Evolutionary conservation across 2,329 filamentous ascomycete genomes (phyloP), one percentile per base, ranked within the genome.

Genomic region (Xylariaceae sp.): DNA sequence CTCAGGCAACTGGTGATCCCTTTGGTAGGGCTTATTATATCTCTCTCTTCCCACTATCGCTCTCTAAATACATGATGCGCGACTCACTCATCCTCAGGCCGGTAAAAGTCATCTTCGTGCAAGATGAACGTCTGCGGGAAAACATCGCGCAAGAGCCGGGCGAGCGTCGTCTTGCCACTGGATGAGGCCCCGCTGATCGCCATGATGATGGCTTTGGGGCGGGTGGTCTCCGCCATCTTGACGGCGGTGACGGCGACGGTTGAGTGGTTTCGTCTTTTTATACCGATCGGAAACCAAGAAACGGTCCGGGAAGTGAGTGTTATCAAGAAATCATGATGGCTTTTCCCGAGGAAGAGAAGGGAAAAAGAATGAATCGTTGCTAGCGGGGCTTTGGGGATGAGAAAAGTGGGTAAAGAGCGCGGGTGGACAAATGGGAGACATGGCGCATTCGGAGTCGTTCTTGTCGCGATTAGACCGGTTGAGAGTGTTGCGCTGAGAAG

Each of bases 61-160:
- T 30, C 9, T 6, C 56, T n/a, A 35, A 4, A 47, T 5, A 23
- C 8, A 48, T 10, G 23, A 30, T 30, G 8, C 2, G 30, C 2
- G 2, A 74, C 81, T 70, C 69, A 90, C 82, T 91, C 82, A 35
- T 82, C 76, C 71, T 97, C 93, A 0, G 89, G 80, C 65, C 85
- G 86, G 77, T 96, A 99, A 73, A 97, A 99, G 74, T 99, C 94
- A 77, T 99, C 94, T 73, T 96, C 86, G 73, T 99, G 94, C 18
- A 99, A 81, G 69, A 97, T 89, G 70, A 92, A 93, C 13, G 86
- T 81, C 65, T 81, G 79, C 7, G 87, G 87, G 69, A 97, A 92
- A 65, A 96, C 87, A 71, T 90, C 86, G 60, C 91, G 86, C 15
- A 99, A 80, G 10, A 97, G 81, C 2, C 93, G 85, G 17, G 92